Evolutionary conservation across 768 basidiomycete genomes (phyloP).

Genomic region (Naganishia vaughanmartiniae): DNA sequence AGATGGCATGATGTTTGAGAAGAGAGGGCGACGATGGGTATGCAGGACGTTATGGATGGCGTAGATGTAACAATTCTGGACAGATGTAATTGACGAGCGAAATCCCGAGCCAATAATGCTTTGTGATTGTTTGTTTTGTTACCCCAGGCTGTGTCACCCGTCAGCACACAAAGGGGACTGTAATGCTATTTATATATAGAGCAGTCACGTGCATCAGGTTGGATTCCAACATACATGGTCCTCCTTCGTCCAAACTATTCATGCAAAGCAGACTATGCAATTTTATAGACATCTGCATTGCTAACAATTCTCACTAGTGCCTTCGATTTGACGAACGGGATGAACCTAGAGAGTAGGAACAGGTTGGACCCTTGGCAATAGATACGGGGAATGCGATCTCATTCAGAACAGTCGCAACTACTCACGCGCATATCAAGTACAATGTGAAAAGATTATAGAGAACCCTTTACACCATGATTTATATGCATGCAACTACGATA

Average conservation of each 20-base stretch:
- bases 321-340: slow-evolving; percentile 79
- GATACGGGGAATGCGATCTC: too few species aligned
- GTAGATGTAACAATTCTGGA: not conserved
- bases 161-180: slow-evolving; percentile 2
- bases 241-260: slow-evolving; percentile 68
- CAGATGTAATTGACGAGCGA: not conserved
- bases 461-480: too few species aligned
- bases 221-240: slow-evolving; percentile 45
- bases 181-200: not conserved
- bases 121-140: slow-evolving; percentile 3
- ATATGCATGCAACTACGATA: not conserved
- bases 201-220: slow-evolving; percentile 35
- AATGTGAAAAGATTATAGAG: too few species aligned
- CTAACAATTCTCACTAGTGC: slow-evolving; percentile 47
- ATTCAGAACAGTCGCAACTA: too few species aligned
- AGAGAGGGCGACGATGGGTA: not conserved
- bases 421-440: too few species aligned
- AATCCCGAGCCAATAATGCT: slow-evolving; percentile 3
- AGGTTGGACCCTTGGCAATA: too few species aligned
- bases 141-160: slow-evolving; percentile 9
- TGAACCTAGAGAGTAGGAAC: slow-evolving; percentile 57
- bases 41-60: not conserved
- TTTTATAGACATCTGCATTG: slow-evolving; percentile 73
- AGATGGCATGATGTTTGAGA: not conserved
- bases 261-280: slow-evolving; percentile 69